Evolutionary conservation across 2,329 filamentous ascomycete species (phyloP).

Genomic region (Aureobasidium namibiae): DNA sequence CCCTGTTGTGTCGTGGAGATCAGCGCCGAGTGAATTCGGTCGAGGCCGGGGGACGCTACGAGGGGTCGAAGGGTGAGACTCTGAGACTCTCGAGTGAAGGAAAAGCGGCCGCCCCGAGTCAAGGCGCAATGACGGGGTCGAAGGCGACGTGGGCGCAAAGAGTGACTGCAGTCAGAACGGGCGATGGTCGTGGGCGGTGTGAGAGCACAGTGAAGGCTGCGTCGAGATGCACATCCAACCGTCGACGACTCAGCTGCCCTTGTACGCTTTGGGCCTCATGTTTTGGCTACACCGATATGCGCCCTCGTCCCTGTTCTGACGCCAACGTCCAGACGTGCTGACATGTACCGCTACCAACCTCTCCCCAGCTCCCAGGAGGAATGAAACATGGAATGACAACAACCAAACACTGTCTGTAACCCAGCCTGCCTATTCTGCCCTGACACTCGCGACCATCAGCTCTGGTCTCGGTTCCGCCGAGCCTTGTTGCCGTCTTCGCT

Average conservation of each 20-base stretch:
- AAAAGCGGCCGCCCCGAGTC: background rate
- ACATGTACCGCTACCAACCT: background rate
- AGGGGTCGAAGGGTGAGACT: background rate
- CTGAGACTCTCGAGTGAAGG: background rate
- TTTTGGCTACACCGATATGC: background rate
- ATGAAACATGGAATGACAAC: background rate
- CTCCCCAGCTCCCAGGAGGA: background rate
- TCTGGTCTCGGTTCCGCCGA: background rate
- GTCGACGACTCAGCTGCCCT: background rate
- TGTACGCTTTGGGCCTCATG: background rate
- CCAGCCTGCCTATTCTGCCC: background rate
- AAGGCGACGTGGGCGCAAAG: background rate
- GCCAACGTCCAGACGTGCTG: background rate
- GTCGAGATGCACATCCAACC: background rate
- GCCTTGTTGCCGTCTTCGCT: background rate
- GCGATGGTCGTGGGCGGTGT: background rate
- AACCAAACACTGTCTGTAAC: background rate
- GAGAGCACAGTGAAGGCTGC: background rate
- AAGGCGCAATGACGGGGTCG: background rate
- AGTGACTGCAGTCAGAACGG: constrained; percentile 8
- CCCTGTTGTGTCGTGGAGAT: background rate
- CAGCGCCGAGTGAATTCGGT: constrained; percentile 6
- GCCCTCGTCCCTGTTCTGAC: background rate
- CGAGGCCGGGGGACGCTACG: background rate
- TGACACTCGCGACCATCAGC: background rate